Base-by-base conservation (phyloP, 805 yeast genomes). In the Candida maesae region DNA sequence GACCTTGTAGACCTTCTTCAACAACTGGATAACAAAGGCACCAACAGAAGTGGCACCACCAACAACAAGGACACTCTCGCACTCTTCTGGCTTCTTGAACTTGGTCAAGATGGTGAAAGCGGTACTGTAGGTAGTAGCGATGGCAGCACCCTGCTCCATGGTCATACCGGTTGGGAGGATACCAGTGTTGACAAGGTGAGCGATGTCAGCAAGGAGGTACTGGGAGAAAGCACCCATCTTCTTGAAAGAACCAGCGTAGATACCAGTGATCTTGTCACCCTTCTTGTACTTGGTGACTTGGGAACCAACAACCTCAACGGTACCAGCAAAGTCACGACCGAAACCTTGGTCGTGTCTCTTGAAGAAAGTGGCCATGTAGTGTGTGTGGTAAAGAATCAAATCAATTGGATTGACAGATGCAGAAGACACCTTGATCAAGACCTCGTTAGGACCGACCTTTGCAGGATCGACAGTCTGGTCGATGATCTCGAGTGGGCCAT, bases 31-130 rank as follows among this genome's bases (percentile, higher is more conserved):
- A 4, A 72, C 67, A 44, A 67, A 70, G 21, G 70, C 56, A 17
- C 90, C 89, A 13, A 83, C 89, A 12, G 81, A 63, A 1, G 95
- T 79, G 8, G 84, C 80, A 19, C 84, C 91, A 28, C 95, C 95
- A 35, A 84, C 64, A 16, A 86, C 70, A 35, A 84, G 66, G 4
- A 83, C 74, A 43, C 69, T 73, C 5, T 77, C 65, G 13, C 65
- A 61, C 10, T 66, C 65, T 28, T 64, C 66, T 16, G 74, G 61
- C 25, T 61, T 58, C 42, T 68, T 66, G 3, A 57, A 56, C 20
- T 52, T 49, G 6, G 53, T 44, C 8, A 57, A 55, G 23, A 73
- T 57, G 36, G 69, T 56, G 48, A 55, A 69, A 1, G 91, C 90
- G 4, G 95, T 81, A 15, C 78, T 76, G 49, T 73, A 76, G 0